Conservation (phyloP, 2,329 filamentous ascomycete genomes). For the Pyrenophora seminiperda region DNA sequence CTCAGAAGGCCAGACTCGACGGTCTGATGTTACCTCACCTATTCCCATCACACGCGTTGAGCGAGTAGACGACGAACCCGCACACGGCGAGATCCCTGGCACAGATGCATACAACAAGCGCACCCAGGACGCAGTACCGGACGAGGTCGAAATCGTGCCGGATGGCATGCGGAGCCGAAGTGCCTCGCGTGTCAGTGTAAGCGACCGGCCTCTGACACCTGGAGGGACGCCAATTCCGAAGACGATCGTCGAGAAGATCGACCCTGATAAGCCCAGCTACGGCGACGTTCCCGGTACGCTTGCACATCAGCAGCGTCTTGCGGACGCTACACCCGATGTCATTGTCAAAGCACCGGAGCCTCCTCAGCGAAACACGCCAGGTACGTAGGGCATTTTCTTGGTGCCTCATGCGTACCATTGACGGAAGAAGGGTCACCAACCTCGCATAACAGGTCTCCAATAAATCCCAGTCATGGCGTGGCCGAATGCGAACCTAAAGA, state of each 20-base stretch:
- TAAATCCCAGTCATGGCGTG: slow-evolving; percentile 45
- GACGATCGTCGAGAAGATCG: slow-evolving; percentile 66
- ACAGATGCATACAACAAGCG: slow-evolving; percentile 65
- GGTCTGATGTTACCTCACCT: slow-evolving; percentile 56
- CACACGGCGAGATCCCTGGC: slow-evolving; percentile 66
- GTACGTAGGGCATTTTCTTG: slow-evolving; percentile 58
- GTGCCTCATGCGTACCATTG: slow-evolving; percentile 60
- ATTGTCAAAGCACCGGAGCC: slow-evolving; percentile 56
- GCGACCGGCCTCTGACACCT: slow-evolving; percentile 56
- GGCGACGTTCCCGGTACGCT: slow-evolving; percentile 66
- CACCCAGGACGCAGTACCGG: slow-evolving; percentile 64
- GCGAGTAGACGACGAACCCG: slow-evolving; percentile 63
- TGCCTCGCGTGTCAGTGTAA: slow-evolving; percentile 48
- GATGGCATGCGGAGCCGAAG: slow-evolving; percentile 48
- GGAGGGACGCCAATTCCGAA: slow-evolving; percentile 60
- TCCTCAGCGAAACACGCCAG: slow-evolving; percentile 54
- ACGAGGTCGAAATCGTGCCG: slow-evolving; percentile 65
- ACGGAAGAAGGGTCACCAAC: slow-evolving; percentile 66
- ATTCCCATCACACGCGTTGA: slow-evolving; percentile 68
- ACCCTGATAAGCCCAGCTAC: slow-evolving; percentile 60
- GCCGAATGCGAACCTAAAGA: slow-evolving; percentile 9
- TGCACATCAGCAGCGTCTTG: slow-evolving; percentile 61
- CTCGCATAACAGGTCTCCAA: slow-evolving; percentile 57
- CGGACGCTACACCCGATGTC: slow-evolving; percentile 65
- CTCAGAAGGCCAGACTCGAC: slow-evolving; percentile 58